These are phyloP conservation scores for Pholiota adiposa DNA, from an alignment of 1,284 basidiomycete genomes.

Conservation along the genomic window DNA sequence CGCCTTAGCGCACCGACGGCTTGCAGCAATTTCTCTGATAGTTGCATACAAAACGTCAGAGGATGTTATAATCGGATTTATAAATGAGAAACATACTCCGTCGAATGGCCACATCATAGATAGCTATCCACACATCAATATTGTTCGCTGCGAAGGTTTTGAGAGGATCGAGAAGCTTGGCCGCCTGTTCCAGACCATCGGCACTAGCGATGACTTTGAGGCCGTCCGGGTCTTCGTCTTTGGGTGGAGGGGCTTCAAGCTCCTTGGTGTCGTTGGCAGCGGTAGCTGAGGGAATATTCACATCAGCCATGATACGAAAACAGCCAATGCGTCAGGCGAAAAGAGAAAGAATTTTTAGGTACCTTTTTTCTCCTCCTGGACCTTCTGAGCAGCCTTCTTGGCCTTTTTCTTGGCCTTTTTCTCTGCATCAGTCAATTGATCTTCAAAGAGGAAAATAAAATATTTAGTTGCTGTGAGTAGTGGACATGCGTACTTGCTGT, in stretches of 20 bases:
- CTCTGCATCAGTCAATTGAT: slow-evolving; percentile 63
- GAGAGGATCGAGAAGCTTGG: slow-evolving; percentile 76
- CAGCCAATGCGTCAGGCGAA: not conserved
- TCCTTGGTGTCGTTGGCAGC: slow-evolving; percentile 72
- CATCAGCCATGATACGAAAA: not conserved
- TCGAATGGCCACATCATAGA: slow-evolving; percentile 84
- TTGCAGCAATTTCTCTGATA: slow-evolving; percentile 78
- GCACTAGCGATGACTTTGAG: slow-evolving; percentile 65
- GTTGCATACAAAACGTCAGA: not conserved
- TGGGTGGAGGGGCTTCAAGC: slow-evolving; percentile 58
- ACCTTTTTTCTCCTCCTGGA: slow-evolving; percentile 69
- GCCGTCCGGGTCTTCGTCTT: slow-evolving; percentile 88
- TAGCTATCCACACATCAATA: slow-evolving; percentile 74
- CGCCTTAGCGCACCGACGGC: slow-evolving; percentile 73
- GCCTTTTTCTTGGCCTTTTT: slow-evolving; percentile 93
- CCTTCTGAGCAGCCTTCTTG: slow-evolving; percentile 81
- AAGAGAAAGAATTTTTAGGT: not conserved
- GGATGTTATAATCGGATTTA: not conserved
- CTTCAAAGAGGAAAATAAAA: slow-evolving; percentile 23
- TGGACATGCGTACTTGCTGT: slow-evolving; percentile 38
- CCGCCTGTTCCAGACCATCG: slow-evolving; percentile 80
- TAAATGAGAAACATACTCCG: slow-evolving; percentile 60
- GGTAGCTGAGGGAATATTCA: slow-evolving; percentile 38
- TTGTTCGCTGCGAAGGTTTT: slow-evolving; percentile 53
- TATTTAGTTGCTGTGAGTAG: not conserved